Conservation (phyloP, 202 grass and related monocot genomes). For the Setaria italica region DNA sequence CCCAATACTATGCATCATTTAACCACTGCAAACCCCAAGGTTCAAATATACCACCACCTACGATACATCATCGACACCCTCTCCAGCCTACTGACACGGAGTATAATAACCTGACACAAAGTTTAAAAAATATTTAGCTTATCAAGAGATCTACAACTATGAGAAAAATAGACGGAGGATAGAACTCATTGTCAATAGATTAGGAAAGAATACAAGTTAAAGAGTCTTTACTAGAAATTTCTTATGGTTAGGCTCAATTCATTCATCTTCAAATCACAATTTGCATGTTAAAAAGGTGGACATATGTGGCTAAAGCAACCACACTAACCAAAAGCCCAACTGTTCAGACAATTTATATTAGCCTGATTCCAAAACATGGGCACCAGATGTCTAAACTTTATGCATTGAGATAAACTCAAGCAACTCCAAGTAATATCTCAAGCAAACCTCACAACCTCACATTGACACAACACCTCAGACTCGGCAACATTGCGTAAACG, state of each 20-base stretch:
- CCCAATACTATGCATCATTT: no score
- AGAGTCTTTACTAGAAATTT: no score
- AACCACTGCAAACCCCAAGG: no score
- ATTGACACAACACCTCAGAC: background rate
- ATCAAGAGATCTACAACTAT: slow-evolving; percentile 17
- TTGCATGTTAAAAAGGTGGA: no score
- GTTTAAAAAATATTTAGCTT: background rate
- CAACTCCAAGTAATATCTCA: background rate
- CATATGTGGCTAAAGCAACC: no score
- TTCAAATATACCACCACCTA: no score
- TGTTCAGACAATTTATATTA: no score
- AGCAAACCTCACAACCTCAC: background rate
- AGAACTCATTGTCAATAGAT: background rate
- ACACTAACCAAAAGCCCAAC: no score
- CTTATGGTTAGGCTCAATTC: no score
- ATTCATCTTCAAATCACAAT: no score
- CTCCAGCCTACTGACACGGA: slow-evolving; percentile 39
- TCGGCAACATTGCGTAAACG: background rate
- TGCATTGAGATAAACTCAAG: background rate
- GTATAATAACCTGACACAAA: slow-evolving; percentile 72
- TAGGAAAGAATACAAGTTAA: no score
- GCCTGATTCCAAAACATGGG: background rate
- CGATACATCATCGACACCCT: no score
- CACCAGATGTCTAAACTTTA: background rate
- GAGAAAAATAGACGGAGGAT: background rate